A percentile compares a stretch with the other conserved stretches of the same genome.
phyloP scores from a whole-genome alignment of 345 rosid genomes.

The Pelargonium nanum region DNA sequence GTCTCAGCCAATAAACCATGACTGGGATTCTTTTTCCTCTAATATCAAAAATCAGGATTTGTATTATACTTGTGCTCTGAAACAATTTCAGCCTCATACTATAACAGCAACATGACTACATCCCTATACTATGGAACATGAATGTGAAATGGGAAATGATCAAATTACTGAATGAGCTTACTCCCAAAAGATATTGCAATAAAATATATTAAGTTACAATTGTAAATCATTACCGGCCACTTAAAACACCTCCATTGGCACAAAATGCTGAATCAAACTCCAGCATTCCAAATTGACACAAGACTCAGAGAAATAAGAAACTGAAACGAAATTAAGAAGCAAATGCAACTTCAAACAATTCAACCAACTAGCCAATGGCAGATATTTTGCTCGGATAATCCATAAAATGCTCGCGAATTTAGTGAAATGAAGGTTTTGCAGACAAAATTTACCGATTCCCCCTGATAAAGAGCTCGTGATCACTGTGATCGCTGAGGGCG shows the following conservation, averaged over 20 bases:
- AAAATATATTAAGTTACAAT: too few relatives aligned
- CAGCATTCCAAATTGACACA: background rate
- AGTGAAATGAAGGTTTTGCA: background rate
- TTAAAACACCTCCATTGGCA: background rate
- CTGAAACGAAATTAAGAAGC: background rate
- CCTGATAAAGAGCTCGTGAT: constrained; percentile 77
- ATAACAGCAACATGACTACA: background rate
- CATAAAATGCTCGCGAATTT: background rate
- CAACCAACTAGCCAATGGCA: too few relatives aligned
- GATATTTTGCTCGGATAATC: background rate
- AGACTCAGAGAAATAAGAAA: too few relatives aligned
- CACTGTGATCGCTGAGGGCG: constrained; percentile 32
- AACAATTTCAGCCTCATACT: too few relatives aligned
- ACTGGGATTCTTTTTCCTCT: too few relatives aligned
- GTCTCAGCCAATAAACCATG: too few relatives aligned
- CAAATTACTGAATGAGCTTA: background rate
- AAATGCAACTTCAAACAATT: background rate
- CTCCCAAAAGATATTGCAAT: background rate
- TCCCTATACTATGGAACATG: background rate
- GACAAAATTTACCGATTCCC: constrained; percentile 42
- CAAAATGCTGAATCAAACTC: background rate
- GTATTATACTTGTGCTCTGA: too few relatives aligned
- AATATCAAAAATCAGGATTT: too few relatives aligned
- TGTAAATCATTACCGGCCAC: background rate
- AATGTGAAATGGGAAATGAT: background rate